A percentile compares a stretch with the other conserved stretches of the same genome.
Evolutionary conservation across 208 protist species (phyloP).

Genomic region (Trypanosoma cruzi): DNA sequence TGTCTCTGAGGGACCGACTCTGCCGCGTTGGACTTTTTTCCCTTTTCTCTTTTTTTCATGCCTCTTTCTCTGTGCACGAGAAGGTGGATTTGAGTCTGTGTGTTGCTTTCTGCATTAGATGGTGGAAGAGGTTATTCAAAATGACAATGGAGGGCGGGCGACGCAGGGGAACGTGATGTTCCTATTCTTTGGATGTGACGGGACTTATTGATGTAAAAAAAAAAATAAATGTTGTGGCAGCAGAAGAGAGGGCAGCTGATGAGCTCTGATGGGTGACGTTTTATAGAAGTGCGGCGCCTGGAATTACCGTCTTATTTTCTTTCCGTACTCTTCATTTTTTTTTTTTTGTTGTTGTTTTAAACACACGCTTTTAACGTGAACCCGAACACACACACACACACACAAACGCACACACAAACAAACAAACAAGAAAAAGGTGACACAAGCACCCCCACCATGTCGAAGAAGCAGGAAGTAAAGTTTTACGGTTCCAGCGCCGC

Average conservation of each 20-base stretch:
- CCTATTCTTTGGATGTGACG: neutral
- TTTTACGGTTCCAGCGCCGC: slow-evolving; percentile 89
- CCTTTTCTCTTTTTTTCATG: neutral
- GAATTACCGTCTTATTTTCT: neutral
- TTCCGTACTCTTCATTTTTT: neutral
- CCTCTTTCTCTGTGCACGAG: neutral
- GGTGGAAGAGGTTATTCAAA: neutral
- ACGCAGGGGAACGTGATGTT: too few relatives aligned
- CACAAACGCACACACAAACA: neutral
- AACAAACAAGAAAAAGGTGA: neutral
- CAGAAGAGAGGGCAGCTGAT: too few relatives aligned
- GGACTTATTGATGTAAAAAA: neutral
- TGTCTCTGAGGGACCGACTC: neutral
- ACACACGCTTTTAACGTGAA: neutral
- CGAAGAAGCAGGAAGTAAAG: slow-evolving; percentile 94
- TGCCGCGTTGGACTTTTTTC: neutral
- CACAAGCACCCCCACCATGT: slow-evolving; percentile 42
- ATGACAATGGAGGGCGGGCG: neutral
- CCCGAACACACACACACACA: neutral
- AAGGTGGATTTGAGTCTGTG: neutral
- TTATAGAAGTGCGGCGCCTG: too few relatives aligned
- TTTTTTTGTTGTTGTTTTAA: neutral
- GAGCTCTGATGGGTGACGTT: too few relatives aligned
- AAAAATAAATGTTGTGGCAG: neutral
- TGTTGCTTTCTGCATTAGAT: neutral